A percentile compares a stretch with the other conserved stretches of the same genome.
phyloP scores from a whole-genome alignment of 257 asterid species.

The Przewalskia tangutica region DNA sequence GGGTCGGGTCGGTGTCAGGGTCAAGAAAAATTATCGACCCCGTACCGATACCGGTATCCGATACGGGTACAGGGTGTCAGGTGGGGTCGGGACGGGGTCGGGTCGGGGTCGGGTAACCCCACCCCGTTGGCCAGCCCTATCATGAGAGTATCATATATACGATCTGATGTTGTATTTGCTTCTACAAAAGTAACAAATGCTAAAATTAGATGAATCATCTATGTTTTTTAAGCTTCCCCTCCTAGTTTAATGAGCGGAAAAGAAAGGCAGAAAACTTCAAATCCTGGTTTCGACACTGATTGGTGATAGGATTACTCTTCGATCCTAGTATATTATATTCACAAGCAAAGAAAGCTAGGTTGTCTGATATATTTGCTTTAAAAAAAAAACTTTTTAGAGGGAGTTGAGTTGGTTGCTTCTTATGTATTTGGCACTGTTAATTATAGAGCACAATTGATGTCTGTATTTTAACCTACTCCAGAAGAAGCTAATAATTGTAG shows the following conservation, averaged over 20 bases:
- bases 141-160: conserved; percentile 56
- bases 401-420: background rate
- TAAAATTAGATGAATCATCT: background rate
- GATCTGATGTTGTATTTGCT: conserved; percentile 78
- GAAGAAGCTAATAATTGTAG: background rate
- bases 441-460: background rate
- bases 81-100: no score
- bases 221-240: background rate
- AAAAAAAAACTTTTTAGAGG: background rate
- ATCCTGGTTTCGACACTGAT: background rate
- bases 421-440: background rate
- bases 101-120: no score
- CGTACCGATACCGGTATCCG: no score
- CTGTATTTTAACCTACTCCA: background rate
- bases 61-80: no score
- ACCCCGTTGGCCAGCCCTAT: no score
- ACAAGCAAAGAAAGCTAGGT: background rate
- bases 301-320: background rate
- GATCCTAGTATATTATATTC: background rate
- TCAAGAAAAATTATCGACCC: no score
- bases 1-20: no score
- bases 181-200: conserved; percentile 3
- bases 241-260: background rate
- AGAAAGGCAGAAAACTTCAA: no score
- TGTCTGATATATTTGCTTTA: background rate